Evolutionary conservation across 73 alveolate species (phyloP).

Genomic region (Paramecium tetraurelia): DNA sequence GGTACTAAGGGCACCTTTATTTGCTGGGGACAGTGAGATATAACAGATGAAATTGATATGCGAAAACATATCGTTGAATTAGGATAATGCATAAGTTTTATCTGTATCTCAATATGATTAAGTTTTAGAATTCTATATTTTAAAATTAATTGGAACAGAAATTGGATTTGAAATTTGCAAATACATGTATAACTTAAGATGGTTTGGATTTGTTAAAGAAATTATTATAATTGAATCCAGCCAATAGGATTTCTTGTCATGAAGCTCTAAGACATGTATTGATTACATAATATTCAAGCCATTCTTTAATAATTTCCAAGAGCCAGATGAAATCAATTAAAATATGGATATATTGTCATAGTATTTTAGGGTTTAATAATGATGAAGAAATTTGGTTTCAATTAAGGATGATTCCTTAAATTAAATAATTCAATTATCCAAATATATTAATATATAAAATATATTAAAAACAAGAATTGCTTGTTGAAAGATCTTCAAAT

Average conservation of each 20-base stretch:
- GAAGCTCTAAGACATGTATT: conserved; percentile 33
- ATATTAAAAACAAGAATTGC: neutral
- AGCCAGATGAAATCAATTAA: neutral
- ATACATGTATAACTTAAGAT: neutral
- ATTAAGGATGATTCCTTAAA: neutral
- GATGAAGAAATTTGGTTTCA: neutral
- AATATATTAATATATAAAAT: neutral
- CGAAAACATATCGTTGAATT: neutral
- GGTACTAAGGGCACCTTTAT: conserved; percentile 83
- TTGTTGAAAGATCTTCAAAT: neutral
- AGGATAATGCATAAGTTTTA: neutral
- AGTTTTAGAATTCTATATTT: neutral
- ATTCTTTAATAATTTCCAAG: neutral
- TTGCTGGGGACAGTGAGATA: conserved; percentile 74
- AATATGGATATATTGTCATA: neutral
- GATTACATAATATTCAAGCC: neutral
- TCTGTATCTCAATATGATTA: neutral
- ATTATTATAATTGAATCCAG: neutral
- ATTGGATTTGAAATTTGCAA: neutral
- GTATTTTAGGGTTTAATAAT: neutral
- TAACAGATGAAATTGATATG: conserved; percentile 65
- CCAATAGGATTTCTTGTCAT: neutral
- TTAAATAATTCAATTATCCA: neutral
- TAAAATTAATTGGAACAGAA: neutral
- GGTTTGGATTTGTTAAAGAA: conserved; percentile 41